Base-by-base conservation (phyloP, 1,139 yeast genomes). In the Hemisphaericaspora xylofermentans region DNA sequence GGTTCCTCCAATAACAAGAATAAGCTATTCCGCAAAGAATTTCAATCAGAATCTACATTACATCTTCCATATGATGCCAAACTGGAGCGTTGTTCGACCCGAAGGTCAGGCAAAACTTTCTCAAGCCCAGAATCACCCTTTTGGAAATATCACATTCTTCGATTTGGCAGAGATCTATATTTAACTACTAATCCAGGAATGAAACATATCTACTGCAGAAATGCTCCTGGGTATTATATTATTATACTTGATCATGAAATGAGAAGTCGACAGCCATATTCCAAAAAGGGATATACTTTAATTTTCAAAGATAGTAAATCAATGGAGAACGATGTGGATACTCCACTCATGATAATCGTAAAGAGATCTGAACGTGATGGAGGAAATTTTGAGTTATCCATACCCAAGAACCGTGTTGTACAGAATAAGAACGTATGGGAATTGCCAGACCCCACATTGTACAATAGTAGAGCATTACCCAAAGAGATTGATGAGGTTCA, bases 121-220 rank as follows among this genome's bases (percentile, higher is more conserved):
- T 22, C 35, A 6, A 12, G 9, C 4, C 27, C 43, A 15, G 38
- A 36, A 13, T 30, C 61, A 15, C 72, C 69, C 16, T 80, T 76
- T 50, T 80, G 85, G 84, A 81, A 81, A 52, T 81, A 79, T 51
- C 87, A 81, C 51, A 63, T 80, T 9, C 56, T 77, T 22, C 69
- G 65, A 40, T 62, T 77, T 39, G 79, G 80, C 4, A 68, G 67
- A 30, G 71, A 69, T 44, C 62, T 78, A 41, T 80, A 80, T 50
- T 53, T 80, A 22, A 73, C 84, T 1, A 80, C 86, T 1, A 81
- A 79, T 50, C 86, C 86, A 0, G 78, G 76, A 18, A 58, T 67
- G 26, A 71, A 74, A 45, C 84, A 80, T 52, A 58, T 75, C 36
- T 76, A 73, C 49, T 74, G 83, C 43, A 61, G 84, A 16, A 66